Evolutionary conservation across 176 grass and related monocot genomes (phyloP).

Genomic region (Sorghum bicolor): DNA sequence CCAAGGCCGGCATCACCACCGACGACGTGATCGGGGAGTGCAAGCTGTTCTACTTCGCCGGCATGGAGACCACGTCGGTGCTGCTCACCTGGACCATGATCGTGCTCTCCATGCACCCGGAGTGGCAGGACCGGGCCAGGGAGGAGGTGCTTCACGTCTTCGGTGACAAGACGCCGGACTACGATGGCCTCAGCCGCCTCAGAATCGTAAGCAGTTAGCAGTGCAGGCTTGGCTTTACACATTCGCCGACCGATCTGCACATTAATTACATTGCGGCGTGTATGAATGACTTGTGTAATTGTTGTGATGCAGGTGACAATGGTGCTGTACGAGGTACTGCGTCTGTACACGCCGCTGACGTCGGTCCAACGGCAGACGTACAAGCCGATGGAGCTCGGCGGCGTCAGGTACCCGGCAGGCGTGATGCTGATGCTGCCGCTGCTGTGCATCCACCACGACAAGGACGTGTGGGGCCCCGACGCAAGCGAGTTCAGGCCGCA

Average conservation of each 20-base stretch:
- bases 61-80: conserved; percentile 80
- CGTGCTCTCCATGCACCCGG: conserved; percentile 70
- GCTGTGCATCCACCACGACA: conserved; percentile 58
- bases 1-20: conserved; percentile 40
- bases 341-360: conserved; percentile 55
- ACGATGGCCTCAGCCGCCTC: conserved; percentile 54
- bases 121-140: conserved; percentile 70
- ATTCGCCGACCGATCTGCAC: neutral
- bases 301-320: conserved; percentile 49
- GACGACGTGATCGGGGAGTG: conserved; percentile 86
- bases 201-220: conserved; percentile 64
- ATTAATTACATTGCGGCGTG: neutral
- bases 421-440: conserved; percentile 49
- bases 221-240: neutral
- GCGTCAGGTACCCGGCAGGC: conserved; percentile 44
- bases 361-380: conserved; percentile 17
- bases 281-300: neutral
- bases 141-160: conserved; percentile 62
- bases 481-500: conserved; percentile 65
- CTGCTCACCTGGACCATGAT: conserved; percentile 80
- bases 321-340: conserved; percentile 79
- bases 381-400: conserved; percentile 52
- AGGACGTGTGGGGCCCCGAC: conserved; percentile 56
- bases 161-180: conserved; percentile 44
- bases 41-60: conserved; percentile 90